phyloP scores from a whole-genome alignment of 208 protist species.

The Trypanosoma melophagium region DNA sequence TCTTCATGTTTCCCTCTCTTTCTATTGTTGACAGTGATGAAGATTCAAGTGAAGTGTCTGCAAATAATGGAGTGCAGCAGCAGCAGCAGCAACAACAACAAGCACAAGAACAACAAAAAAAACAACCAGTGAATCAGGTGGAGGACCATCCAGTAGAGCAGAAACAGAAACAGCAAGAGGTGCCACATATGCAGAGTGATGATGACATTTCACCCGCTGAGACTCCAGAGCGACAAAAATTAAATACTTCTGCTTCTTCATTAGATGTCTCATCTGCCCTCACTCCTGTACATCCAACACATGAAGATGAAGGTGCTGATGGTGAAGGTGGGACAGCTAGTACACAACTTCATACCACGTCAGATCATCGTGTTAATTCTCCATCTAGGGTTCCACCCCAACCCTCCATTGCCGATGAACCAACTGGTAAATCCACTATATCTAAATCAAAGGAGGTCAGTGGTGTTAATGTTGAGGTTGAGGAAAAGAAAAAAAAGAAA shows the following conservation, averaged over 20 bases:
- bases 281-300: not conserved
- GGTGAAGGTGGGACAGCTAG: not conserved
- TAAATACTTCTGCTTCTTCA: not conserved
- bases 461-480: no score
- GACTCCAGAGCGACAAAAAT: slow-evolving; percentile 2
- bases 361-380: not conserved
- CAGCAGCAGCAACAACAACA: not conserved
- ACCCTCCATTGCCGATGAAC: not conserved
- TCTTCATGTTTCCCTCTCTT: slow-evolving; percentile 27
- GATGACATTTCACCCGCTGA: not conserved
- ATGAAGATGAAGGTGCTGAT: not conserved
- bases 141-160: not conserved
- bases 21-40: slow-evolving; percentile 31
- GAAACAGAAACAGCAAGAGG: not conserved
- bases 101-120: not conserved
- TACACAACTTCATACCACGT: not conserved
- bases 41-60: slow-evolving; percentile 20
- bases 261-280: not conserved
- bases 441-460: not conserved
- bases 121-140: not conserved
- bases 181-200: not conserved
- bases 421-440: not conserved
- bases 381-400: not conserved
- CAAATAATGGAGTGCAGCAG: not conserved
- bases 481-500: no score